These are phyloP conservation scores for Sporormia fimetaria DNA, from an alignment of 495 filamentous ascomycete genomes.

Conservation along the genomic window DNA sequence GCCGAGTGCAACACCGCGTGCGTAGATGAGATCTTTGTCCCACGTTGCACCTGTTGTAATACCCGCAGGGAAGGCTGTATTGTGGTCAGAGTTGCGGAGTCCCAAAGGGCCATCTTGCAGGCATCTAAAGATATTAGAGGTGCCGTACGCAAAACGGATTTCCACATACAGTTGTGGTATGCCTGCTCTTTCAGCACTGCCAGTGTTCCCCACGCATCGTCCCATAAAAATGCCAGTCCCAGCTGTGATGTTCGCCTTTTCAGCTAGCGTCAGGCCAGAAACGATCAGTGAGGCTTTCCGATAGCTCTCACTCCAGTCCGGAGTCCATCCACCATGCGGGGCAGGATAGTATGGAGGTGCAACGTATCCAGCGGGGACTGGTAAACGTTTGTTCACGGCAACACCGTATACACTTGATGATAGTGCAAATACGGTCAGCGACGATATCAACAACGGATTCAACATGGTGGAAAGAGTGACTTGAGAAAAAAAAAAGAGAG, in stretches of 20 bases:
- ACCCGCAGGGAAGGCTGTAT: conserved; percentile 70
- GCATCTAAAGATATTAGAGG: conserved; percentile 8
- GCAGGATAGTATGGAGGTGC: conserved; percentile 24
- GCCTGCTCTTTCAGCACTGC: conserved; percentile 5
- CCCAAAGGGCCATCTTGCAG: conserved; percentile 25
- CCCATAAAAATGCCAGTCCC: conserved; percentile 23
- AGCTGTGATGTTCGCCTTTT: conserved; percentile 24
- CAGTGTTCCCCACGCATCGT: conserved; percentile 16
- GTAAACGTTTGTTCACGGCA: conserved; percentile 7
- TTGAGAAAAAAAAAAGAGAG: conserved; percentile 1
- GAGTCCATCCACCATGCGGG: conserved; percentile 23
- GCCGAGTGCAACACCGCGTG: conserved; percentile 69
- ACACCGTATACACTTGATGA: not conserved
- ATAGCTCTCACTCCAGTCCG: conserved; percentile 26
- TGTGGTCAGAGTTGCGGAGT: conserved; percentile 45
- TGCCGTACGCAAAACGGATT: not conserved
- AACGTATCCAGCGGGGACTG: conserved; percentile 23
- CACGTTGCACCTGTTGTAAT: conserved; percentile 75
- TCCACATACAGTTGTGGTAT: conserved; percentile 11
- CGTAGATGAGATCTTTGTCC: conserved; percentile 60
- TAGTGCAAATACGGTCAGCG: conserved; percentile 6
- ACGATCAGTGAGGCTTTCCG: conserved; percentile 22
- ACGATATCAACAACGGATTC: conserved; percentile 3
- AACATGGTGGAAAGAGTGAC: conserved; percentile 1
- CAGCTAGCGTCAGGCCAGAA: conserved; percentile 23